phyloP scores from a whole-genome alignment of 2,329 filamentous ascomycete species.

The Fusarium pilosicola region DNA sequence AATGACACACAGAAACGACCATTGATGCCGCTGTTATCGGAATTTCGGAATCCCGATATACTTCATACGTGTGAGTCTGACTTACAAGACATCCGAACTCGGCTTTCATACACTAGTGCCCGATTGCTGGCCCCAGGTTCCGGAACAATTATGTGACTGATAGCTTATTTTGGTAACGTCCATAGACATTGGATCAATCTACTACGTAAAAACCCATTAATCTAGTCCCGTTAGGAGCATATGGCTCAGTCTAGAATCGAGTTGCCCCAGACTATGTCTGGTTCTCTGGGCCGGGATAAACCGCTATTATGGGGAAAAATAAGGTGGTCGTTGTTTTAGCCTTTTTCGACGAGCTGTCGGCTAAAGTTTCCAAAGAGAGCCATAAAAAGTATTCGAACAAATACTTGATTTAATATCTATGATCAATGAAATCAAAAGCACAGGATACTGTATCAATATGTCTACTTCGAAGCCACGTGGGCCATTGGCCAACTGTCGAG shows the following conservation, averaged over 20 bases:
- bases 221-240: neutral
- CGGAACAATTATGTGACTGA: neutral
- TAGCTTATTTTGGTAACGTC: neutral
- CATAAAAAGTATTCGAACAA: neutral
- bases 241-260: neutral
- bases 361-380: neutral
- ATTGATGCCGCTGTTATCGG: neutral
- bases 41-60: neutral
- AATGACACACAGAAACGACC: neutral
- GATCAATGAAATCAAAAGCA: neutral
- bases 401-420: neutral
- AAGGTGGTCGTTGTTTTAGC: constrained; percentile 2
- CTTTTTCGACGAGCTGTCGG: neutral
- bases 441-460: neutral
- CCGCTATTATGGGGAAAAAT: neutral
- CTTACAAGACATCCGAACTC: neutral
- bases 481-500: neutral
- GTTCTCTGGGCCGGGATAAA: neutral
- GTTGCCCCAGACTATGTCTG: neutral
- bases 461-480: neutral
- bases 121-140: neutral
- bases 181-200: neutral
- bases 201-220: neutral
- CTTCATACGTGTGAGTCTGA: neutral
- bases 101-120: neutral